A percentile compares a stretch with the other conserved stretches of the same genome.
Evolutionary conservation across 2,329 filamentous ascomycete species (phyloP).

Genomic region (Ophiognomonia clavigignenti-juglandacearum): DNA sequence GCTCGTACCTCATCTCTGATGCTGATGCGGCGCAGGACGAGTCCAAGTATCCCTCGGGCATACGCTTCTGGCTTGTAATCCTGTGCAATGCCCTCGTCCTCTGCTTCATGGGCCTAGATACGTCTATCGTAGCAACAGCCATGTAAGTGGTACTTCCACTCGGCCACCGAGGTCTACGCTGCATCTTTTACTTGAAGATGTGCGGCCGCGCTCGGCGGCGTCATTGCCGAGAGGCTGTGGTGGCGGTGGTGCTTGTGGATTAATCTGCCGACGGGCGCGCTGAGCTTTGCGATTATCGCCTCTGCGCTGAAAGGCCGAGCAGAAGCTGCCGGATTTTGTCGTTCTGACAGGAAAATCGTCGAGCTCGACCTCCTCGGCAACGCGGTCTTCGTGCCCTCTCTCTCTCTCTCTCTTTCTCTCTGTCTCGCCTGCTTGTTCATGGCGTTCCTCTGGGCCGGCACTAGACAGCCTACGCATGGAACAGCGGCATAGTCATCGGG

Average conservation of each 20-base stretch:
- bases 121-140: constrained; percentile 9
- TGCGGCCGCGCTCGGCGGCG: constrained; percentile 10
- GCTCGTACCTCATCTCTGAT: neutral
- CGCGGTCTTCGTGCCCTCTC: constrained; percentile 16
- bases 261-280: constrained; percentile 7
- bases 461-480: no score
- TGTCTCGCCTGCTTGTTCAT: constrained; percentile 30
- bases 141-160: constrained; percentile 15
- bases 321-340: neutral
- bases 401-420: constrained; percentile 31
- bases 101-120: constrained; percentile 9
- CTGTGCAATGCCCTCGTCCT: constrained; percentile 9
- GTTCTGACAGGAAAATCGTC: constrained; percentile 26
- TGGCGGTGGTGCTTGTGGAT: constrained; percentile 18
- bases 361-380: constrained; percentile 34
- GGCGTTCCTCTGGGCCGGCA: no score
- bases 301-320: constrained; percentile 5
- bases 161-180: constrained; percentile 13
- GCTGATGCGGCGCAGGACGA: constrained; percentile 8
- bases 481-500: no score
- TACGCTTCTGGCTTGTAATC: constrained; percentile 12
- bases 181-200: no score
- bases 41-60: constrained; percentile 6
- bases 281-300: constrained; percentile 7
- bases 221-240: constrained; percentile 6